Percentiles rank a stretch among this genome's conserved stretches.
Conservation (phyloP, 768 basidiomycete genomes). For the Porpolomopsis calyptriformis region DNA sequence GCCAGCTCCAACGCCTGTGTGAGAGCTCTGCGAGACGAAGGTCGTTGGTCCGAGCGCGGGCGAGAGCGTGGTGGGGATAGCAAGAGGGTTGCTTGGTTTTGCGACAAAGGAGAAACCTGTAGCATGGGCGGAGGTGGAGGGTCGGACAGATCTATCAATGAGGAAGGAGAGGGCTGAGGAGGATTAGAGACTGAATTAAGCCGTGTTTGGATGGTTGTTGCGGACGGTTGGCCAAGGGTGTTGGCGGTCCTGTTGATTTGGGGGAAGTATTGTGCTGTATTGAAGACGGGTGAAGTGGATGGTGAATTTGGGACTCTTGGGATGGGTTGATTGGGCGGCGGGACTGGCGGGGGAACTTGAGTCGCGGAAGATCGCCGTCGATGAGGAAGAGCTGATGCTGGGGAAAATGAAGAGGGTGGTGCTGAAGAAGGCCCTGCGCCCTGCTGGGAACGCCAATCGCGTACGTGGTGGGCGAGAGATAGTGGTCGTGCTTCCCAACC, state of each 20-base stretch:
- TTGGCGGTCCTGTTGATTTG: constrained; percentile 18
- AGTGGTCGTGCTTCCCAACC: constrained; percentile 29
- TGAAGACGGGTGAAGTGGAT: constrained; percentile 15
- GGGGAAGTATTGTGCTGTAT: constrained; percentile 17
- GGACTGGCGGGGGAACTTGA: constrained; percentile 52
- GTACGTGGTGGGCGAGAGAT: constrained; percentile 20
- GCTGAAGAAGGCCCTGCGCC: constrained; percentile 20
- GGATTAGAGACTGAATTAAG: constrained; percentile 18
- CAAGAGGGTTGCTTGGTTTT: no score
- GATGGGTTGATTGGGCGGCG: constrained; percentile 67
- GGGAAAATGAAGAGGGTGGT: constrained; percentile 18
- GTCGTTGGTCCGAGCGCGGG: constrained; percentile 35
- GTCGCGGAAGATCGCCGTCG: constrained; percentile 65
- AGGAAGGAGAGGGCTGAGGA: constrained; percentile 27
- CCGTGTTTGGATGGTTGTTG: constrained; percentile 45
- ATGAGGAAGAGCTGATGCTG: constrained; percentile 26
- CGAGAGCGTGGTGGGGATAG: constrained; percentile 35
- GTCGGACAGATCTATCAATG: constrained; percentile 45
- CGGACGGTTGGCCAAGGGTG: constrained; percentile 28
- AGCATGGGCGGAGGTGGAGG: constrained; percentile 46
- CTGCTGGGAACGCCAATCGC: constrained; percentile 26
- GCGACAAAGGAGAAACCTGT: constrained; percentile 27
- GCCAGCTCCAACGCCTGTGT: constrained; percentile 82
- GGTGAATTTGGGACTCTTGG: constrained; percentile 46
- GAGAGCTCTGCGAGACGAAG: constrained; percentile 77